These are phyloP conservation scores for Gyromitra esculenta DNA, from an alignment of 2,329 filamentous ascomycete genomes.

Conservation along the genomic window DNA sequence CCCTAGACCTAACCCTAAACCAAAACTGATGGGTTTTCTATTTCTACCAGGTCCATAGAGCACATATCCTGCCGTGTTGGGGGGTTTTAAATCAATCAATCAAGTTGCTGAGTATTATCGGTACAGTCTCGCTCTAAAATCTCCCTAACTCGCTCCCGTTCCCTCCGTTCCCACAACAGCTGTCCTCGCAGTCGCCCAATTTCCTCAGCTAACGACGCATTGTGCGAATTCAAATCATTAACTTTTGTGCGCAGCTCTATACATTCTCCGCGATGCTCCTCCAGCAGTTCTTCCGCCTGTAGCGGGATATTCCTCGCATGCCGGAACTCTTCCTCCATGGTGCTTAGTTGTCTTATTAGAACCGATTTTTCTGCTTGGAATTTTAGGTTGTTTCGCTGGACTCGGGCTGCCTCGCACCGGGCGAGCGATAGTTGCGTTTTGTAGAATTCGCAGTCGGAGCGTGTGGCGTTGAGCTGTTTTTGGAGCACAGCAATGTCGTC, in stretches of 20 bases:
- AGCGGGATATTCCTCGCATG: slow-evolving; percentile 11
- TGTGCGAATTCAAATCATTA: background rate
- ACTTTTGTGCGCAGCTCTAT: slow-evolving; percentile 2
- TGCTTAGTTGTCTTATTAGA: background rate
- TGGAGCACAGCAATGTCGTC: background rate
- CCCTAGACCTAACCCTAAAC: too few species aligned
- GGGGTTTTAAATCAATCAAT: background rate
- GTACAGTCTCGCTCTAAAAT: background rate
- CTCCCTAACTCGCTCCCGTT: background rate
- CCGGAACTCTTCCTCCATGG: slow-evolving; percentile 5
- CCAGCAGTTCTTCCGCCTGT: slow-evolving; percentile 19
- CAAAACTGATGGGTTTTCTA: too few species aligned
- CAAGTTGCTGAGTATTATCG: background rate
- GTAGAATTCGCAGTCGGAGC: slow-evolving; percentile 1
- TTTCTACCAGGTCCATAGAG: too few species aligned
- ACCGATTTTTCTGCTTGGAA: background rate
- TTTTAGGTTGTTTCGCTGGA: background rate
- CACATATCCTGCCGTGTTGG: too few species aligned
- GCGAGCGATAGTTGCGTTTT: background rate
- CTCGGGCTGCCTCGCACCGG: background rate
- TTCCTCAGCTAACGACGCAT: slow-evolving; percentile 12
- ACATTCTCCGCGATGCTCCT: slow-evolving; percentile 18
- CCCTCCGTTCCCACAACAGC: background rate
- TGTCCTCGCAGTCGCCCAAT: background rate
- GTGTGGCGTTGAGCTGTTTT: background rate